phyloP scores from a whole-genome alignment of 108 stramenopile species.

The Parmales sp. region DNA sequence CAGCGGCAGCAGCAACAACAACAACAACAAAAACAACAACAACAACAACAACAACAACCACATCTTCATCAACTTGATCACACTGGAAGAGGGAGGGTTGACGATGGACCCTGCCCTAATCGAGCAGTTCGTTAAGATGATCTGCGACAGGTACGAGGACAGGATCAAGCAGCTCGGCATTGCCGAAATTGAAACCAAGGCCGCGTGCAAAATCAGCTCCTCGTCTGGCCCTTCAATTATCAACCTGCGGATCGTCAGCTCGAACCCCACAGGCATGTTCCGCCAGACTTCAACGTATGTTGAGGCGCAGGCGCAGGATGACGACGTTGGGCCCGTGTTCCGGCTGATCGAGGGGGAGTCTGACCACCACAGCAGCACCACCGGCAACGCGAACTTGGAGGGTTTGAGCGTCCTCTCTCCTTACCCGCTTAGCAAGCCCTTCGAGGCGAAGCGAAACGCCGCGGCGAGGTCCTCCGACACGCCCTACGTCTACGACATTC shows the following conservation, averaged over 20 bases:
- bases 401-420: slow-evolving; percentile 65
- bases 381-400: slow-evolving; percentile 78
- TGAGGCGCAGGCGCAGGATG: slow-evolving; percentile 66
- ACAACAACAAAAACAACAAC: slow-evolving; percentile 24
- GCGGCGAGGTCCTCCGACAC: slow-evolving; percentile 77
- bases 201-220: slow-evolving; percentile 61
- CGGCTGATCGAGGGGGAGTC: slow-evolving; percentile 71
- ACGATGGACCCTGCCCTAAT: slow-evolving; percentile 73
- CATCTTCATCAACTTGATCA: slow-evolving; percentile 86
- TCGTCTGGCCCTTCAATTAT: slow-evolving; percentile 76
- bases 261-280: slow-evolving; percentile 94
- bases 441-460: slow-evolving; percentile 79
- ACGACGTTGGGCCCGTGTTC: slow-evolving; percentile 53
- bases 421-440: slow-evolving; percentile 81
- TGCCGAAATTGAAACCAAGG: slow-evolving; percentile 81
- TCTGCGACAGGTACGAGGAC: slow-evolving; percentile 72
- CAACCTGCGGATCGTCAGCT: slow-evolving; percentile 80
- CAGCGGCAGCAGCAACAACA: slow-evolving; percentile 31
- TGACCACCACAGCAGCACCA: not conserved
- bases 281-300: slow-evolving; percentile 91
- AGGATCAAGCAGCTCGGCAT: slow-evolving; percentile 73
- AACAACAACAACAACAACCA: slow-evolving; percentile 63
- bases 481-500: slow-evolving; percentile 89
- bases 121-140: slow-evolving; percentile 70
- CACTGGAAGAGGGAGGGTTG: slow-evolving; percentile 58